These are phyloP conservation scores for Fonsecaea monophora DNA, from an alignment of 2,329 filamentous ascomycete species.

Conservation along the genomic window DNA sequence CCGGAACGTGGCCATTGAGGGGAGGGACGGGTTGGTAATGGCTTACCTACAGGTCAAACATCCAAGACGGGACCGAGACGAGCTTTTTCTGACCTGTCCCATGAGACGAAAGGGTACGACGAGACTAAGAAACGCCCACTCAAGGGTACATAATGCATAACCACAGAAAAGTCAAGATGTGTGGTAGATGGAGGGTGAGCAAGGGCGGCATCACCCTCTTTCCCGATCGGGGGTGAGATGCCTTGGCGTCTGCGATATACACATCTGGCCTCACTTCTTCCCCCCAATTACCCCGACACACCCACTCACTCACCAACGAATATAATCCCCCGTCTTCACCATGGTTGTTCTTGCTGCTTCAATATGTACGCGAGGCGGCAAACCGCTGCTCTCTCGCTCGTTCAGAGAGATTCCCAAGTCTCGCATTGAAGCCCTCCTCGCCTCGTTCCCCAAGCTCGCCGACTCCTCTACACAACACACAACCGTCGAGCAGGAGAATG, in stretches of 20 bases:
- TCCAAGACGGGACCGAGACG: conserved; percentile 13
- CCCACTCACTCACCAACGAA: not conserved
- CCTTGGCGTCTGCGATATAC: conserved; percentile 15
- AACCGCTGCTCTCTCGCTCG: conserved; percentile 96
- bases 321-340: conserved; percentile 29
- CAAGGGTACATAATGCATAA: not conserved
- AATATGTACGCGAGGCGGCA: conserved; percentile 97
- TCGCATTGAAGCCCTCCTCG: conserved; percentile 92
- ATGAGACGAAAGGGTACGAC: conserved; percentile 3
- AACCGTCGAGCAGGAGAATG: conserved; percentile 98
- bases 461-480: conserved; percentile 97
- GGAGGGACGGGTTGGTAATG: not conserved
- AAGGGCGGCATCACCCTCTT: no score
- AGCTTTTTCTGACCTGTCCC: conserved; percentile 10
- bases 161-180: no score
- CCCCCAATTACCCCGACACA: conserved; percentile 9
- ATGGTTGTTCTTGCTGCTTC: conserved; percentile 96
- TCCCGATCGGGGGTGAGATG: no score
- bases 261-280: conserved; percentile 8
- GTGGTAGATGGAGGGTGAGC: no score
- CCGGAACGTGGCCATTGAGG: not conserved
- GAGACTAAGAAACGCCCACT: conserved; percentile 2
- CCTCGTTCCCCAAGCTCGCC: conserved; percentile 96
- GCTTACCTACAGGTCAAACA: conserved; percentile 13
- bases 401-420: conserved; percentile 98